phyloP scores from a whole-genome alignment of 164 flowering plant genomes.

The Litsea cubeba region DNA sequence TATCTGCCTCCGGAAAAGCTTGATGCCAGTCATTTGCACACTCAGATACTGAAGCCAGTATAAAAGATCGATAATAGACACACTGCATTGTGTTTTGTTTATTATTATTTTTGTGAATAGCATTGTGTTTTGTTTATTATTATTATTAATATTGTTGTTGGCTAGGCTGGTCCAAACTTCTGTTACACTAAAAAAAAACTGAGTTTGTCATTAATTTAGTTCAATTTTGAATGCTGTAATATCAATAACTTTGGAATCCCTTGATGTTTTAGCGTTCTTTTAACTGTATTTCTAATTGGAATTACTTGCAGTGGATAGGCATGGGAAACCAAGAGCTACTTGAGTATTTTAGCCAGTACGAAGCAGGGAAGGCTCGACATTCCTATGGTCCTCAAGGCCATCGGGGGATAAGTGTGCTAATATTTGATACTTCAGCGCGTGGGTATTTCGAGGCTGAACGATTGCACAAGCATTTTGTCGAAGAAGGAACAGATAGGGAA shows the following conservation, averaged over 20 bases:
- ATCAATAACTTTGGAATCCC: not conserved
- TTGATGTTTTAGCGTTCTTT: not conserved
- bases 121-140: no score
- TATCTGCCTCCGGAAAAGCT: no score
- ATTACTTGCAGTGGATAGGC: constrained; percentile 71
- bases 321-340: constrained; percentile 96
- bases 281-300: not conserved
- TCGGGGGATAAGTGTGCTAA: constrained; percentile 83
- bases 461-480: constrained; percentile 68
- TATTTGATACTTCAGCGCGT: constrained; percentile 67
- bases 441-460: constrained; percentile 88
- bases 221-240: not conserved
- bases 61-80: no score
- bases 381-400: constrained; percentile 97
- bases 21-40: no score
- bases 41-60: no score
- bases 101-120: no score
- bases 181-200: no score
- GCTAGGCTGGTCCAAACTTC: no score
- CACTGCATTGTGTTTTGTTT: no score
- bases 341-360: constrained; percentile 56
- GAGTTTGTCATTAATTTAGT: no score
- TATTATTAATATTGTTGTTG: no score
- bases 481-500: constrained; percentile 50
- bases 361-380: constrained; percentile 67